phyloP scores from a whole-genome alignment of 768 basidiomycete species.

The Suillus variegatus region DNA sequence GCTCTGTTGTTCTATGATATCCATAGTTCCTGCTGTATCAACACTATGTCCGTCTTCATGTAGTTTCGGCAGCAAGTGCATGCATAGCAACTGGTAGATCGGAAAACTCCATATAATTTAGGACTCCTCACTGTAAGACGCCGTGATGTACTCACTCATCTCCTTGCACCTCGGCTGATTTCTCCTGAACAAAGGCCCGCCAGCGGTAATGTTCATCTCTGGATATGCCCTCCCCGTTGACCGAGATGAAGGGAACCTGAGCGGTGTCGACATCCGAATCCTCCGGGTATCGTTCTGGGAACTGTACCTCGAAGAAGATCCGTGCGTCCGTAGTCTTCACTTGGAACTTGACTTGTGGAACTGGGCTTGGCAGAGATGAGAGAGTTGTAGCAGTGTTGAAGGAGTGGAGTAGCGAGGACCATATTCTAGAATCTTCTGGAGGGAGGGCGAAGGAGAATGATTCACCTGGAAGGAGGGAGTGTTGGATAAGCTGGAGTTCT shows the following conservation, averaged over 20 bases:
- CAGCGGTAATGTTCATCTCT: slow-evolving; percentile 52
- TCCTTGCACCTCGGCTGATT: slow-evolving; percentile 34
- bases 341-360: slow-evolving; percentile 34
- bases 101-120: slow-evolving; percentile 48
- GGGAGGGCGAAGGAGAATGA: slow-evolving; percentile 38
- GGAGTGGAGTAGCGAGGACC: background rate
- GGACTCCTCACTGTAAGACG: background rate
- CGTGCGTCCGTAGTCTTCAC: slow-evolving; percentile 31
- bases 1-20: background rate
- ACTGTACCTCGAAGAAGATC: slow-evolving; percentile 39
- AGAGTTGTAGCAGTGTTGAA: slow-evolving; percentile 6
- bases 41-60: slow-evolving; percentile 36
- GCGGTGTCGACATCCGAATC: background rate
- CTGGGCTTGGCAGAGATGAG: slow-evolving; percentile 11
- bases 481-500: slow-evolving; percentile 61
- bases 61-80: slow-evolving; percentile 58
- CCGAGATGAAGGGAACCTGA: slow-evolving; percentile 27
- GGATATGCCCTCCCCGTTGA: slow-evolving; percentile 49
- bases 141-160: slow-evolving; percentile 27
- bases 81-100: slow-evolving; percentile 57
- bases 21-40: background rate
- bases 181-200: slow-evolving; percentile 43
- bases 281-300: slow-evolving; percentile 23
- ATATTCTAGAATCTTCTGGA: background rate
- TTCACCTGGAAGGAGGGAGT: slow-evolving; percentile 67